Evolutionary conservation across 176 grass and related monocot genomes (phyloP).

Genomic region (Oryza nivara): DNA sequence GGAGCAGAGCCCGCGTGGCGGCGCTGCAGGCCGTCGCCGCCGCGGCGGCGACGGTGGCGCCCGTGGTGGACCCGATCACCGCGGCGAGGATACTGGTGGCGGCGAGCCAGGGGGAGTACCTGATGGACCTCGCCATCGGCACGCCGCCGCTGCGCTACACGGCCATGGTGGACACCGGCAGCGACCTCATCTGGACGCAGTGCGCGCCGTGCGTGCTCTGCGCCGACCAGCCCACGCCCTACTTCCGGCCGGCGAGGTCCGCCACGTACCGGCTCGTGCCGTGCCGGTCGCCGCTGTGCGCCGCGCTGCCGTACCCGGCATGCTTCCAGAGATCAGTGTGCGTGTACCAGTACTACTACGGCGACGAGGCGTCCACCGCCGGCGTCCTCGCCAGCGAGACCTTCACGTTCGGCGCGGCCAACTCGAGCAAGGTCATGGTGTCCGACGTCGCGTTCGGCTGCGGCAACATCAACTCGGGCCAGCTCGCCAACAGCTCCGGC

Average conservation of each 20-base stretch:
- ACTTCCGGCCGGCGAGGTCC: constrained; percentile 21
- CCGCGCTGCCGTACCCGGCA: constrained; percentile 16
- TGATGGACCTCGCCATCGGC: constrained; percentile 43
- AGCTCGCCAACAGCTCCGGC: constrained; percentile 42
- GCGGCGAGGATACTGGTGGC: constrained; percentile 26
- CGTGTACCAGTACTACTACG: constrained; percentile 54
- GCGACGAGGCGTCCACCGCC: constrained; percentile 43
- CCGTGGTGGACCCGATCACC: not conserved
- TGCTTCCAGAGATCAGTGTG: constrained; percentile 32
- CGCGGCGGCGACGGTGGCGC: not conserved
- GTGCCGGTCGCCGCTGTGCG: constrained; percentile 33
- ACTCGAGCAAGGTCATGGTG: not conserved
- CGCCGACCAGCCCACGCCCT: constrained; percentile 44
- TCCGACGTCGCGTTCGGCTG: constrained; percentile 44
- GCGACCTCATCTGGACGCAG: constrained; percentile 76
- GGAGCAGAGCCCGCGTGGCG: constrained; percentile 18
- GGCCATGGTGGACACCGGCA: constrained; percentile 60
- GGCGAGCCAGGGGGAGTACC: constrained; percentile 39
- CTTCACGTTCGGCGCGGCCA: constrained; percentile 48
- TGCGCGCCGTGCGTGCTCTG: constrained; percentile 52
- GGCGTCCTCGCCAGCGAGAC: constrained; percentile 50
- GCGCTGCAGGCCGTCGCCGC: not conserved
- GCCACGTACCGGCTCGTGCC: constrained; percentile 34
- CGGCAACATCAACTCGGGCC: constrained; percentile 29
- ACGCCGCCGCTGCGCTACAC: constrained; percentile 40